Evolutionary conservation across 2,329 filamentous ascomycete species (phyloP).

Genomic region (Byssothecium circinans): DNA sequence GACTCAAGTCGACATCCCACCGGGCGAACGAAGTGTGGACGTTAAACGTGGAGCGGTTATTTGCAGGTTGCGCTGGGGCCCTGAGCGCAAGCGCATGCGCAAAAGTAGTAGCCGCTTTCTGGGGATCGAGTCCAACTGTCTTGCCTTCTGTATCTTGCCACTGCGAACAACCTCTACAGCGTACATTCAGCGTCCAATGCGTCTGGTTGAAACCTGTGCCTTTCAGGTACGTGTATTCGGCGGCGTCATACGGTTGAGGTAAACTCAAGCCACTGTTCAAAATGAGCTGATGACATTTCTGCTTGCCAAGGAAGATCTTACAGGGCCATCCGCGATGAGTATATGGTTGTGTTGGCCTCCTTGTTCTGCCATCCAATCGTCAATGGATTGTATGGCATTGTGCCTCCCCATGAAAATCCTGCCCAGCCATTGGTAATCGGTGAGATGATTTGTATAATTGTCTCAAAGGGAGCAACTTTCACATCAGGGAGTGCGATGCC

Average conservation of each 20-base stretch:
- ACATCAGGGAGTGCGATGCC: conserved; percentile 43
- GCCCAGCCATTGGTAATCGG: conserved; percentile 52
- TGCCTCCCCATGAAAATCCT: conserved; percentile 54
- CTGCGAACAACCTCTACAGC: conserved; percentile 34
- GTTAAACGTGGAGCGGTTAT: conserved; percentile 35
- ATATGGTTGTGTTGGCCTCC: conserved; percentile 38
- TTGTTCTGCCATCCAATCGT: conserved; percentile 51
- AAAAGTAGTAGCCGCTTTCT: conserved; percentile 23
- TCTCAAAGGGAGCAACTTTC: conserved; percentile 41
- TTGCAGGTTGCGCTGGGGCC: conserved; percentile 27
- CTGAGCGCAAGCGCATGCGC: conserved; percentile 27
- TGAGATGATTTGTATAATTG: conserved; percentile 49
- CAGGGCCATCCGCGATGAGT: conserved; percentile 51
- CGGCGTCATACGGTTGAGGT: conserved; percentile 27
- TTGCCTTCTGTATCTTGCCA: conserved; percentile 33
- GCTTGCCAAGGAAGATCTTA: conserved; percentile 29
- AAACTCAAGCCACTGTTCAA: conserved; percentile 28
- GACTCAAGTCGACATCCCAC: conserved; percentile 28
- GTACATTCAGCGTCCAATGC: conserved; percentile 36
- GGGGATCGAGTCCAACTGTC: conserved; percentile 18
- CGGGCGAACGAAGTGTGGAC: conserved; percentile 32
- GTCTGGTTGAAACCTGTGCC: conserved; percentile 35
- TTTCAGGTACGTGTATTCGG: conserved; percentile 35
- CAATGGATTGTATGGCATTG: conserved; percentile 54
- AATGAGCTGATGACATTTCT: conserved; percentile 9